phyloP scores from a whole-genome alignment of 2,329 filamentous ascomycete genomes.

The Pseudodiploospora longispora region DNA sequence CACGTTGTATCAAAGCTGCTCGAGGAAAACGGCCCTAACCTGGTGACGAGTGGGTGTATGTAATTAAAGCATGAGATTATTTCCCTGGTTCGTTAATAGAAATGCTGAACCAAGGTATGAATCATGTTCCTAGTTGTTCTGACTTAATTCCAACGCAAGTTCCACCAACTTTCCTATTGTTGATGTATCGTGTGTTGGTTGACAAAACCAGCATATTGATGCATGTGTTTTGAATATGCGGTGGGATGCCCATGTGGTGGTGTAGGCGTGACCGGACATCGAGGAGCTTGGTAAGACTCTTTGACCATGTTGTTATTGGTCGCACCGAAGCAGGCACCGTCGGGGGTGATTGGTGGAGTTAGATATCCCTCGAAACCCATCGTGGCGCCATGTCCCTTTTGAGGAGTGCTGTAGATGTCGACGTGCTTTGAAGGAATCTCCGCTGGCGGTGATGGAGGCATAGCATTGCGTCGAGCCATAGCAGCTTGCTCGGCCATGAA shows the following conservation, averaged over 20 bases:
- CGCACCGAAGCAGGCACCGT: constrained; percentile 48
- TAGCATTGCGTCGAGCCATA: constrained; percentile 38
- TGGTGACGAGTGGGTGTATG: too few relatives aligned
- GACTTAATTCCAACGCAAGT: constrained; percentile 4
- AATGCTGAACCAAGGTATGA: too few relatives aligned
- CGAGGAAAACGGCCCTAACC: too few relatives aligned
- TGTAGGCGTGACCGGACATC: constrained; percentile 56
- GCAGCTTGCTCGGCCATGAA: constrained; percentile 53
- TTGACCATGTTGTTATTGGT: constrained; percentile 31
- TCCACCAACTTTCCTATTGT: constrained; percentile 24
- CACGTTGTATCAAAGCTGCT: too few relatives aligned
- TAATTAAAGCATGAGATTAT: too few relatives aligned
- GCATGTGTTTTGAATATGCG: constrained; percentile 24
- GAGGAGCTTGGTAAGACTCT: constrained; percentile 42
- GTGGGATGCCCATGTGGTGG: constrained; percentile 36
- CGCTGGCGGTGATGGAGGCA: constrained; percentile 53
- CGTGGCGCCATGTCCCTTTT: constrained; percentile 61
- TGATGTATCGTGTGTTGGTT: constrained; percentile 35
- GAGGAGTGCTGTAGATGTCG: constrained; percentile 67
- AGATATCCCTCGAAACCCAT: constrained; percentile 66
- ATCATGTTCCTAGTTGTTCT: too few relatives aligned
- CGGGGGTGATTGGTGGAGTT: constrained; percentile 79
- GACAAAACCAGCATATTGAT: constrained; percentile 29
- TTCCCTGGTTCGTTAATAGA: too few relatives aligned
- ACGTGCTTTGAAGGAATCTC: constrained; percentile 47